Evolutionary conservation across 305 asterid species (phyloP).

Genomic region (Fraxinus xanthoxyloides): DNA sequence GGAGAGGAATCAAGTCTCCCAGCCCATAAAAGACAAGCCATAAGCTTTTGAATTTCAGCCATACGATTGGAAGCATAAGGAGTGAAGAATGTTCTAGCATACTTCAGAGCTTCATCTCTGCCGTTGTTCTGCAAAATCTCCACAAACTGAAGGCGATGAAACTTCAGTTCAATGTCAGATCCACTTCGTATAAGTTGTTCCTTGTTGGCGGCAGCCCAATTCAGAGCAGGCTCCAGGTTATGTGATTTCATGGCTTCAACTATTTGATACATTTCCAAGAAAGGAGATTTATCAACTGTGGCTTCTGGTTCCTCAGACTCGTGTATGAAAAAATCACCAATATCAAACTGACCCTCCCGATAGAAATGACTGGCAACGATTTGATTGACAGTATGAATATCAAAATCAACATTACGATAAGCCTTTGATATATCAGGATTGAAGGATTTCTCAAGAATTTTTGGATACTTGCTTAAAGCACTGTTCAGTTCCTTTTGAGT

Average conservation of each 20-base stretch:
- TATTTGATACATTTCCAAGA: slow-evolving; percentile 63
- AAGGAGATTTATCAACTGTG: slow-evolving; percentile 52
- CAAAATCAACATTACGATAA: slow-evolving; percentile 72
- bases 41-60: slow-evolving; percentile 77
- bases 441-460: slow-evolving; percentile 76
- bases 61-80: slow-evolving; percentile 62
- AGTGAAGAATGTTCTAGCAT: slow-evolving; percentile 57
- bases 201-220: slow-evolving; percentile 64
- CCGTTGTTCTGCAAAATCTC: slow-evolving; percentile 69
- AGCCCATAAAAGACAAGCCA: slow-evolving; percentile 74
- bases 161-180: slow-evolving; percentile 78
- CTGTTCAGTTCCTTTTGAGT: slow-evolving; percentile 74
- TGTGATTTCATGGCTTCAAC: slow-evolving; percentile 74
- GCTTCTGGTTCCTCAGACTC: slow-evolving; percentile 63
- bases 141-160: slow-evolving; percentile 73
- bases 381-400: slow-evolving; percentile 60
- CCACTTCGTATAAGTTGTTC: slow-evolving; percentile 54
- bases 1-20: slow-evolving; percentile 78
- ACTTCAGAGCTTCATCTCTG: slow-evolving; percentile 67
- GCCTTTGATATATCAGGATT: slow-evolving; percentile 89
- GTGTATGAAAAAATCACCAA: slow-evolving; percentile 66
- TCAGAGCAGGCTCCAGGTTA: slow-evolving; percentile 72
- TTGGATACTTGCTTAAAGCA: slow-evolving; percentile 77
- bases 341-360: slow-evolving; percentile 74
- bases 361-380: slow-evolving; percentile 84